Evolutionary conservation across 2,329 filamentous ascomycete species (phyloP).

Genomic region (Venturia oleaginea): DNA sequence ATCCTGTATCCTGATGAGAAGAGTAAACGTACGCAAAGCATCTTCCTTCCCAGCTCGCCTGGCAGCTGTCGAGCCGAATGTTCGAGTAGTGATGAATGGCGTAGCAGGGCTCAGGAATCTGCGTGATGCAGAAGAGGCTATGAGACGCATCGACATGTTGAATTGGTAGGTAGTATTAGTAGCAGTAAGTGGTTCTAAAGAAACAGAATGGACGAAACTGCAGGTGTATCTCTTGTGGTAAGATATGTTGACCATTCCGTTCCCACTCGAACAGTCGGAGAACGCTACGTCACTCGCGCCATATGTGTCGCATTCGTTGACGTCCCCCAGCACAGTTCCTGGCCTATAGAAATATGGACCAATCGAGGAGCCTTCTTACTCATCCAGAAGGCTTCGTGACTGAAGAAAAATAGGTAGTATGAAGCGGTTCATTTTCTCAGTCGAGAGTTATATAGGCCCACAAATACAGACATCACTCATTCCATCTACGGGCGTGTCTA

Average conservation of each 20-base stretch:
- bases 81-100: slow-evolving; percentile 25
- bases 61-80: slow-evolving; percentile 29
- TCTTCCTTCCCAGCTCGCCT: slow-evolving; percentile 35
- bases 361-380: neutral
- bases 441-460: neutral
- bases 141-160: slow-evolving; percentile 19
- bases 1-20: too few species aligned
- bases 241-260: neutral
- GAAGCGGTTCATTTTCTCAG: neutral
- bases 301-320: too few species aligned
- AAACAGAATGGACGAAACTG: neutral
- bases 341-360: neutral
- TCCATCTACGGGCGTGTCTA: too few species aligned
- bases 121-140: slow-evolving; percentile 23
- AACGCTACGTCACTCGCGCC: too few species aligned
- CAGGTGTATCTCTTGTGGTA: neutral
- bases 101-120: slow-evolving; percentile 23
- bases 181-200: neutral
- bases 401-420: neutral
- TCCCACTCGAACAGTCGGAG: too few species aligned
- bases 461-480: neutral
- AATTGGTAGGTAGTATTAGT: neutral
- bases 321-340: too few species aligned
- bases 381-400: neutral
- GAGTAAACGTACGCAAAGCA: slow-evolving; percentile 30